Evolutionary conservation across 306 rosid species (phyloP).

Genomic region (Cercis canadensis): DNA sequence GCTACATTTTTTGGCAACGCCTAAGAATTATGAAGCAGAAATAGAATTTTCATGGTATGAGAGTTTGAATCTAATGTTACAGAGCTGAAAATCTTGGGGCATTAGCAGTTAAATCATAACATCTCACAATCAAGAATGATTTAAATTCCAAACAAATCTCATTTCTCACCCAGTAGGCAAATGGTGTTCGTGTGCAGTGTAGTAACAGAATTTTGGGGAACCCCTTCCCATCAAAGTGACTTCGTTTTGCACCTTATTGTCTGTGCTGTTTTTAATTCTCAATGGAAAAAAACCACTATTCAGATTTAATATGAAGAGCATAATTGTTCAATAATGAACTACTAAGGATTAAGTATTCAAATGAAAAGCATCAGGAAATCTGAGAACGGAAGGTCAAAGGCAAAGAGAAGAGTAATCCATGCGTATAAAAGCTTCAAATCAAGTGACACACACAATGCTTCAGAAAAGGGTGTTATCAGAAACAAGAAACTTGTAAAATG

Average conservation of each 20-base stretch:
- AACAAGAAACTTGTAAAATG: too few relatives aligned
- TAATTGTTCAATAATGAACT: neutral
- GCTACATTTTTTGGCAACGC: neutral
- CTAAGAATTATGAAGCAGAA: neutral
- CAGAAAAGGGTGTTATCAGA: neutral
- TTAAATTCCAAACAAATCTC: neutral
- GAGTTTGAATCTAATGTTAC: neutral
- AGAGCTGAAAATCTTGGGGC: neutral
- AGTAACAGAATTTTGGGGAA: neutral
- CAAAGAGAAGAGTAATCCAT: neutral
- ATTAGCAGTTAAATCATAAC: neutral
- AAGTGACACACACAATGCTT: neutral
- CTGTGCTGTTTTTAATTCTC: neutral
- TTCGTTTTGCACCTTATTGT: neutral
- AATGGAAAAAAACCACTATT: too few relatives aligned
- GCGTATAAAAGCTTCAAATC: neutral
- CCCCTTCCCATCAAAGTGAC: neutral
- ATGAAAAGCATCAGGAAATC: slow-evolving; percentile 4
- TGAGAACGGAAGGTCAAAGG: slow-evolving; percentile 26
- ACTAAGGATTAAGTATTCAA: neutral
- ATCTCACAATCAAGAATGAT: neutral
- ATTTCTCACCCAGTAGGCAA: neutral
- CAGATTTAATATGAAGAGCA: too few relatives aligned
- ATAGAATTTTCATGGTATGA: neutral
- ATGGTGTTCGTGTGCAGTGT: slow-evolving; percentile 5